Evolutionary conservation across 1,139 yeast species (phyloP), one percentile per base, ranked within the genome.

Genomic region (Suhomyces wounanorum): DNA sequence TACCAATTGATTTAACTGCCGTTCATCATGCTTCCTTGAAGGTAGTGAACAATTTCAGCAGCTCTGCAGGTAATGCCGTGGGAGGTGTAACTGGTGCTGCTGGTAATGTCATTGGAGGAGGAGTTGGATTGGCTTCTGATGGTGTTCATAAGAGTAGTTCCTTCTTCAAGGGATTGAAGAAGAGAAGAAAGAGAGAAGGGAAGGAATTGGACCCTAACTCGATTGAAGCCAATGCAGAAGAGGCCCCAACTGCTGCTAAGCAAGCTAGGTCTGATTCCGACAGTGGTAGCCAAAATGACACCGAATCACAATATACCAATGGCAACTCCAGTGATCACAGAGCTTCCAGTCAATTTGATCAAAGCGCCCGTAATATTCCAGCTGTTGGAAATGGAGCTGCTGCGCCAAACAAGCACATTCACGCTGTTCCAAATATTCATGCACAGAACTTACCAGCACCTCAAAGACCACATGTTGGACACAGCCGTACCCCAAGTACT

Each of bases 1-100:
- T 75, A 53, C 78, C 78, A 36, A 58, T 73, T 44, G 74, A 70
- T 44, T 58, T 80, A 45, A 68, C 71, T 26, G 67, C 68, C 13
- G 68, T 81, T 30, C 67, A 79, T 8, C 79, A 75, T 37, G 77
- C 70, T 28, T 82, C 86, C 36, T 59, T 78, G 59, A 78, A 79
- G 60, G 75, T 77, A 13, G 82, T 68, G 33, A 78, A 75, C 3
- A 81, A 76, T 31, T 75, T 67, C 21, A 78, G 67, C 13, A 63
- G 60, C 10, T 75, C 71, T 17, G 73, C 70, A 40, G 74, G 75
- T 28, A 43, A 21, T 43, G 73, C 65, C 21, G 81, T 68, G 35
- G 78, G 76, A 2, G 81, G 77, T 30, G 76, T 67, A 18, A 78
- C 67, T 11, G 63, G 60, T 10, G 76, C 70, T 21, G 73, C 70